Base-by-base conservation (phyloP, 2,329 filamentous ascomycete species). In the Capronia americana region DNA sequence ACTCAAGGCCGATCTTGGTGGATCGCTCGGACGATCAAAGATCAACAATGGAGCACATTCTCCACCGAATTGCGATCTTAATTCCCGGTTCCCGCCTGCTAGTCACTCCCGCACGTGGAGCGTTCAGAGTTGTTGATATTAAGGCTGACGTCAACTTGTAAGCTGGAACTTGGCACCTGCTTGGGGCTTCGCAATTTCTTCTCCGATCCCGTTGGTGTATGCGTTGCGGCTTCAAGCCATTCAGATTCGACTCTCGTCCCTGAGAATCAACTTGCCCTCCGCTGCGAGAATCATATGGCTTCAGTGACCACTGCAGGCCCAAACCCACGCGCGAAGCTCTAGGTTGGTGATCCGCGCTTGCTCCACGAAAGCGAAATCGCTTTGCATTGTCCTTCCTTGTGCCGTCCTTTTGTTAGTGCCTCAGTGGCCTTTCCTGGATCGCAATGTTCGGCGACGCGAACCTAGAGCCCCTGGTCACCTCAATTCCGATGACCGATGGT, bases 31-130 rank as follows among this genome's bases (percentile, higher is more conserved):
- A 23, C 6, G 51, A 55, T 55, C 51, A 30, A 28, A 12, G 51
- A 55, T 30, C 51, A n/a, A 30, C 51, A 14, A 32, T 54, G 20
- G 20, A 54, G 20, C 26, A n/a, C 51, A 32, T 32, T 54, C 51
- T 30, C 51, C 51, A 54, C 24, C 20, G 51, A 54, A 1, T n/a
- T 30, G 51, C 51, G 14, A n/a, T n/a, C 24, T 26, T n/a, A 4
- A 14, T 30, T 26, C 26, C 10, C n/a, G 17, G 17, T 11, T 54
- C 26, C 17, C 14, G 51, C 11, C 51, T 32, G 51, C 51, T 30
- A 24, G 51, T 32, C 50, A 53, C 50, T 54, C 17, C 51, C 26
- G 51, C 51, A 54, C 51, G 24, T 54, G 51, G 20, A 54, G 20
- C 7, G 10, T 48, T 20, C 17, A n/a, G 17, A 23, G 44, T 41